Evolutionary conservation across 2,329 filamentous ascomycete genomes (phyloP), one percentile per base, ranked within the genome.

Genomic region (Aureobasidium pullulans): DNA sequence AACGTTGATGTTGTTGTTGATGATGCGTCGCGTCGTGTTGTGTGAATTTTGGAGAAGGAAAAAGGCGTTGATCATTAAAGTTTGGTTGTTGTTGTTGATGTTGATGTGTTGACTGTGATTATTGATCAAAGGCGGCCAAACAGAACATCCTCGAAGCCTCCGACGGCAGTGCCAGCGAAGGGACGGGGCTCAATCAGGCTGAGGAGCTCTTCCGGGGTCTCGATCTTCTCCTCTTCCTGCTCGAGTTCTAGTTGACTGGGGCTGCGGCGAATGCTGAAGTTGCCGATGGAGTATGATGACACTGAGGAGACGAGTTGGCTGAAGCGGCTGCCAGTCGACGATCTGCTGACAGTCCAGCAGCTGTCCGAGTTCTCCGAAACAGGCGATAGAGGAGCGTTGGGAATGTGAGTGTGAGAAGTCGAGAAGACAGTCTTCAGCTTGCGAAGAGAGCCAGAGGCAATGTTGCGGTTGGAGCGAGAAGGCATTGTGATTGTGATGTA

Each of bases 111-210:
- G 43, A 32, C 42, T 23, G 39, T 57, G 32, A 47, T 47, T 23
- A n/a, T 48, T 31, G 23, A 28, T 61, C 50, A 64, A 16, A 63
- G 53, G 19, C 61, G 52, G 15, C 62, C 60, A 31, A 63, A 62
- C 49, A 64, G 57, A 29, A 64, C 58, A 59, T 64, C 63, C 40
- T 64, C 63, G 58, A 64, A 61, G 43, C 60, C 53, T 36, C 59
- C 62, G 40, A 62, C 46, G 16, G 60, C 60, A 36, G 53, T 53
- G 37, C 56, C 53, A 28, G 54, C 52, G 7, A 58, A 53, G n/a
- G 64, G 65, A 29, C 65, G 52, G 15, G 65, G 65, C 61, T 67
- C 65, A 31, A 66, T 62, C 56, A 67, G 19, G 42, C 31, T 54
- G 23, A 59, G 59, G 5, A 64, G 59, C 57, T 64, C 64, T 32